A percentile compares a stretch with the other conserved stretches of the same genome.
Conservation (phyloP, 2,329 filamentous ascomycete genomes). For the Rosellinia necatrix region DNA sequence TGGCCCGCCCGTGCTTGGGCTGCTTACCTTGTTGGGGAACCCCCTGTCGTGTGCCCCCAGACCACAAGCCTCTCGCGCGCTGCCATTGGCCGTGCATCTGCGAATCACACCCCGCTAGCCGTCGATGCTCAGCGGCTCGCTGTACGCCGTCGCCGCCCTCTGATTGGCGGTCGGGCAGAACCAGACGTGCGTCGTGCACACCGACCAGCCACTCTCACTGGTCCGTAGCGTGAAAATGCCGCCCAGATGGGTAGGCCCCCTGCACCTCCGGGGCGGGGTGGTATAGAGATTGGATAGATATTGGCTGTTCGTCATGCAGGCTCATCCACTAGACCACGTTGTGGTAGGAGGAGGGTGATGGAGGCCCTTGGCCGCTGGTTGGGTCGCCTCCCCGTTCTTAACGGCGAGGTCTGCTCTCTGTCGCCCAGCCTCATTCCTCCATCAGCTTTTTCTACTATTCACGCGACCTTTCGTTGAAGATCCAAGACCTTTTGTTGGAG, state of each 20-base stretch:
- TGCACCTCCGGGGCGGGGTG: conserved; percentile 31
- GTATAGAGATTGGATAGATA: conserved; percentile 30
- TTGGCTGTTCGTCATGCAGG: conserved; percentile 33
- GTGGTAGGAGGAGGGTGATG: conserved; percentile 16
- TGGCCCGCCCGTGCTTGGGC: conserved; percentile 2
- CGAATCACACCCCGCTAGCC: conserved; percentile 38
- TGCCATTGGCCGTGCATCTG: conserved; percentile 34
- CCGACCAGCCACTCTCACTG: conserved; percentile 38
- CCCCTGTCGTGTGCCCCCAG: conserved; percentile 16
- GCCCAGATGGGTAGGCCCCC: conserved; percentile 35
- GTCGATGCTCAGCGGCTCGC: conserved; percentile 39
- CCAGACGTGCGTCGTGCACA: conserved; percentile 40
- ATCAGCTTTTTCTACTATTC: conserved; percentile 7
- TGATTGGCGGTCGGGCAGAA: conserved; percentile 36
- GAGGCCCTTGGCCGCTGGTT: conserved; percentile 19
- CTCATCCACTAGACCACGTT: conserved; percentile 19
- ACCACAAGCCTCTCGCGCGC: background rate
- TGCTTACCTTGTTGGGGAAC: conserved; percentile 8
- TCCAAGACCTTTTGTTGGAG: conserved; percentile 5
- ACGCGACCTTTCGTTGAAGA: conserved; percentile 4
- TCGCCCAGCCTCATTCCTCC: conserved; percentile 25
- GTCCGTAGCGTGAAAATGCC: conserved; percentile 36
- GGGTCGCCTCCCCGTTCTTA: conserved; percentile 23
- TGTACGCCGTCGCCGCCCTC: conserved; percentile 26
- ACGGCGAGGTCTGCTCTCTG: conserved; percentile 24